A percentile compares a stretch with the other conserved stretches of the same genome.
Evolutionary conservation across 2,329 filamentous ascomycete species (phyloP).

Genomic region (Oidium heveae): DNA sequence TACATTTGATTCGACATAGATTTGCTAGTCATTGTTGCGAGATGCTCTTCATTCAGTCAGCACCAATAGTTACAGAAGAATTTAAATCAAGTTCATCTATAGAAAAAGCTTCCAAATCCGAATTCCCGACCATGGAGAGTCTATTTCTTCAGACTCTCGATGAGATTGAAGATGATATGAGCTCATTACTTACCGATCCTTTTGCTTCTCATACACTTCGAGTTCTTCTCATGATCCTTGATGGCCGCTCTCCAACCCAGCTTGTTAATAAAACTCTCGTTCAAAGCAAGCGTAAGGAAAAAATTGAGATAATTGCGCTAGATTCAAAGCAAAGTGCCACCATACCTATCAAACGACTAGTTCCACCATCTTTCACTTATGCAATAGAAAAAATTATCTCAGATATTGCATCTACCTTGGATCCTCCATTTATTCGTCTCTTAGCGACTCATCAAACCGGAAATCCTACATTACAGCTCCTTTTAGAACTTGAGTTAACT

Average conservation of each 20-base stretch:
- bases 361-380: conserved; percentile 54
- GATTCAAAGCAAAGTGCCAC: conserved; percentile 24
- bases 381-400: conserved; percentile 62
- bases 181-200: conserved; percentile 59
- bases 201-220: conserved; percentile 84
- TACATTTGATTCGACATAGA: conserved; percentile 75
- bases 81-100: conserved; percentile 21
- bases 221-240: conserved; percentile 62
- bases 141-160: conserved; percentile 63
- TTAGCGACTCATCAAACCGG: conserved; percentile 74
- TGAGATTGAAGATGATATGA: conserved; percentile 67
- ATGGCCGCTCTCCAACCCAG: conserved; percentile 55
- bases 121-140: conserved; percentile 46
- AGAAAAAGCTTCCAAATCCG: conserved; percentile 18
- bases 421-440: conserved; percentile 56
- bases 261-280: conserved; percentile 45
- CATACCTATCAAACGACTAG: conserved; percentile 23
- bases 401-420: conserved; percentile 49
- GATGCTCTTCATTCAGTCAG: conserved; percentile 65
- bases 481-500: conserved; percentile 66
- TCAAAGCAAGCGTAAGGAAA: conserved; percentile 82
- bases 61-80: conserved; percentile 54
- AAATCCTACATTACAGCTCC: conserved; percentile 75
- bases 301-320: conserved; percentile 35
- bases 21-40: conserved; percentile 97